Evolutionary conservation across 768 basidiomycete species (phyloP), one percentile per base, ranked within the genome.

Genomic region (Paxillus rubicundulus): DNA sequence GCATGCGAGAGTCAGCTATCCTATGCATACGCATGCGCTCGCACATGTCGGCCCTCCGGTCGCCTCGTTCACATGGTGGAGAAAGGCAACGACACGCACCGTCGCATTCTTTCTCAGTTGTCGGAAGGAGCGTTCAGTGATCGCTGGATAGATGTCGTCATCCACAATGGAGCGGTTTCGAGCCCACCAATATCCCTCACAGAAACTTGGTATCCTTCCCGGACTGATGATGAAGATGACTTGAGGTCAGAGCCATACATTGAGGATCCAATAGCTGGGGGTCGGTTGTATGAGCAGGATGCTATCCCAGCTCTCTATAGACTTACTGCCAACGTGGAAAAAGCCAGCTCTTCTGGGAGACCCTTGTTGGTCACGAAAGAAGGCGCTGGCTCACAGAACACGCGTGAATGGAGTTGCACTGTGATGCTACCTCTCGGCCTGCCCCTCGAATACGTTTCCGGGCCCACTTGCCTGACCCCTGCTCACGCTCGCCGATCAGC

Each of bases 31-130:
- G 70, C 76, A 40, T 80, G 79, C 28, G 75, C 79, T 28, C 72
- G 74, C 30, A 72, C 80, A 37, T 63, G 73, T 42, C 77, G 77
- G 8, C 68, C 73, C 38, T 72, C 76, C 50, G 76, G 81, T 53
- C 78, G 82, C 61, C 60, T 87, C 38, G 67, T 89, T 6, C 78
- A 87, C 61, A 79, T 90, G 78, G 74, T 78, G 18, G 82, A 89
- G 63, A 73, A 76, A 55, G 77, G 74, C 4, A 84, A 82, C 55
- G 78, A 81, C 52, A 57, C 64, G 13, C 84, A 87, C 58, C 78
- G 77, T 20, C 79, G 75, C 39, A 73, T 78, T 33, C 50, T 89
- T n/a, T 70, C 75, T 21, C 72, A 65, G 27, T 70, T 76, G 13
- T 73, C 75, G 7, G 71, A 70, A 32, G 56, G 72, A 12, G 70